Percentiles rank a stretch among this genome's conserved stretches.
Evolutionary conservation across 495 filamentous ascomycete genomes (phyloP).

Genomic region (Penicillium ucsense): DNA sequence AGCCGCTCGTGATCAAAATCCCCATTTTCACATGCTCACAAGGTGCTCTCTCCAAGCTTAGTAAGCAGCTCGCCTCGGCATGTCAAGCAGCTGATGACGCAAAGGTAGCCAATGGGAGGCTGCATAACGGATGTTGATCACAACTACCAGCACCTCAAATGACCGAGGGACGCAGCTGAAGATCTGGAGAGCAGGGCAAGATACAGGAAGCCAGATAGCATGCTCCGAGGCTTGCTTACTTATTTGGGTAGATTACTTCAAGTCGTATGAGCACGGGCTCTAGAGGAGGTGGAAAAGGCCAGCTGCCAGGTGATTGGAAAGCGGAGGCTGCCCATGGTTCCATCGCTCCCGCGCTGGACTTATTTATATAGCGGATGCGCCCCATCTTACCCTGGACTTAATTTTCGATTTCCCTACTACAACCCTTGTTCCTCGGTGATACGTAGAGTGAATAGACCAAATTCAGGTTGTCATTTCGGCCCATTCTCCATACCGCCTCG

Average conservation of each 20-base stretch:
- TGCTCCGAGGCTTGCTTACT: constrained; percentile 15
- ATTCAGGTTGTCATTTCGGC: not conserved
- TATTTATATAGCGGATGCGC: constrained; percentile 12
- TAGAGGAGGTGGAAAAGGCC: too few relatives aligned
- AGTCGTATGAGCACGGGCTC: too few relatives aligned
- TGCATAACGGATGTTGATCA: constrained; percentile 13
- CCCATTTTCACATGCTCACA: constrained; percentile 8
- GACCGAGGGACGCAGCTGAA: constrained; percentile 14
- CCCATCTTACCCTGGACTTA: constrained; percentile 18
- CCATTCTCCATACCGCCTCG: not conserved
- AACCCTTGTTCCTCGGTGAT: constrained; percentile 1
- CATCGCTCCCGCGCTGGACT: not conserved
- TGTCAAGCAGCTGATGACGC: constrained; percentile 20
- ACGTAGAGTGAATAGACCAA: not conserved
- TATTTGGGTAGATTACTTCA: too few relatives aligned
- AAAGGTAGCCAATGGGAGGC: constrained; percentile 8
- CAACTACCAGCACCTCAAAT: constrained; percentile 8
- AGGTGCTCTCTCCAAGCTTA: not conserved
- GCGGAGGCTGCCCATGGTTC: too few relatives aligned
- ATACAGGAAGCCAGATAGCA: not conserved
- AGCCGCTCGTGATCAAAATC: too few relatives aligned
- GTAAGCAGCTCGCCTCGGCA: constrained; percentile 23
- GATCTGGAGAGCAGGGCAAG: constrained; percentile 1
- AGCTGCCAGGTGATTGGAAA: too few relatives aligned
- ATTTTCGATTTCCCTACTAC: constrained; percentile 11